These are phyloP conservation scores for Colletotrichum camelliae DNA, from an alignment of 2,329 filamentous ascomycete species.

Conservation along the genomic window DNA sequence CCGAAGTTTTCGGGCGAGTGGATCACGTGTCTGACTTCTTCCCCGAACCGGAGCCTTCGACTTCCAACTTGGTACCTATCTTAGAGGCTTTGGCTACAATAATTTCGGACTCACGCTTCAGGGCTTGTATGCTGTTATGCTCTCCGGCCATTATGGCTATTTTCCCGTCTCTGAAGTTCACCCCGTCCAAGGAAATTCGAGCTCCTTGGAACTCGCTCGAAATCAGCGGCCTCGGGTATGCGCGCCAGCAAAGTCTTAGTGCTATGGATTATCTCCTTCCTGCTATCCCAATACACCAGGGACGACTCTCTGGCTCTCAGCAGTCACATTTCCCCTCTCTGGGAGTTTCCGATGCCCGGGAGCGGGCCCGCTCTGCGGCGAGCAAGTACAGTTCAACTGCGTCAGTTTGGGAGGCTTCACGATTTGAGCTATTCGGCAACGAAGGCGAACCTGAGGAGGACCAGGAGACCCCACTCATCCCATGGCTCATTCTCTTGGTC, in stretches of 20 bases:
- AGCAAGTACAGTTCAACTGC: conserved; percentile 31
- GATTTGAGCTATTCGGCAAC: conserved; percentile 29
- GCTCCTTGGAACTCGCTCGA: conserved; percentile 60
- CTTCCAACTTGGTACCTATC: conserved; percentile 69
- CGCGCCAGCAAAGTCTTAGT: conserved; percentile 51
- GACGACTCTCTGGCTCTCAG: conserved; percentile 27
- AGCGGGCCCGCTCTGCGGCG: conserved; percentile 32
- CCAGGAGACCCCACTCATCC: conserved; percentile 72
- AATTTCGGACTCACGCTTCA: conserved; percentile 78
- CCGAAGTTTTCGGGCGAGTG: conserved; percentile 58
- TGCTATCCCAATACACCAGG: conserved; percentile 47
- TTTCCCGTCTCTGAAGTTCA: conserved; percentile 66
- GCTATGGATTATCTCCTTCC: conserved; percentile 73
- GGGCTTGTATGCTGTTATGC: conserved; percentile 73
- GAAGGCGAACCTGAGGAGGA: conserved; percentile 55
- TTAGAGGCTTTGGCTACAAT: conserved; percentile 80
- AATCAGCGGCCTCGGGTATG: conserved; percentile 53
- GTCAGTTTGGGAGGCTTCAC: conserved; percentile 36
- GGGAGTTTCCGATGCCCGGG: conserved; percentile 45
- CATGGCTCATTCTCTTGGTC: conserved; percentile 73
- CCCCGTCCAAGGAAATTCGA: conserved; percentile 51
- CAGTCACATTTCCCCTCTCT: conserved; percentile 60
- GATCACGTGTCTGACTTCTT: conserved; percentile 63
- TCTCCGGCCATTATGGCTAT: conserved; percentile 73
- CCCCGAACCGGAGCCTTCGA: conserved; percentile 64